Conservation (phyloP, 1,284 basidiomycete genomes). For the Ganoderma resinaceum region DNA sequence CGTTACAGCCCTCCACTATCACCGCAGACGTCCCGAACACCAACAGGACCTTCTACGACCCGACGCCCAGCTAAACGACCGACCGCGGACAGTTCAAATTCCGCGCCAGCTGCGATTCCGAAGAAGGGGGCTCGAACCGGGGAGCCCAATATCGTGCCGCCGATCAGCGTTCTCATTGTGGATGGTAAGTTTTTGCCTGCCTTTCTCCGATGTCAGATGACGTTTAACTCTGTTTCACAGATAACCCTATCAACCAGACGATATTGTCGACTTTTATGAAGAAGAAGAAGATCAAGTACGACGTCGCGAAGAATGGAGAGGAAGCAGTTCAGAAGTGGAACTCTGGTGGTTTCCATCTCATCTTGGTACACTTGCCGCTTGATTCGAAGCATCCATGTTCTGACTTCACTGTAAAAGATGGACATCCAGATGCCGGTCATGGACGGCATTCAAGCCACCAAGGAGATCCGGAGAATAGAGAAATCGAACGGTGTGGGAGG, state of each 20-base stretch:
- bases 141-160: constrained; percentile 79
- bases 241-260: constrained; percentile 98
- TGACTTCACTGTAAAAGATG: constrained; percentile 69
- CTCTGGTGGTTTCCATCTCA: constrained; percentile 93
- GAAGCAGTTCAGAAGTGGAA: constrained; percentile 98
- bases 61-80: constrained; percentile 29
- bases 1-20: constrained; percentile 35
- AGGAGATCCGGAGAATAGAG: constrained; percentile 92
- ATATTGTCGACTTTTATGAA: constrained; percentile 97
- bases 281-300: constrained; percentile 95
- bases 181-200: constrained; percentile 70
- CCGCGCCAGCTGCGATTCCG: constrained; percentile 28
- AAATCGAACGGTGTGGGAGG: constrained; percentile 71
- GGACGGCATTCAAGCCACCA: constrained; percentile 97
- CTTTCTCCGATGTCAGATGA: background rate
- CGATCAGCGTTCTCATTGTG: constrained; percentile 95
- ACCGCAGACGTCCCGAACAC: constrained; percentile 32
- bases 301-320: constrained; percentile 93
- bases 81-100: constrained; percentile 22
- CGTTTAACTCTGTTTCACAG: constrained; percentile 49
- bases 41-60: constrained; percentile 6
- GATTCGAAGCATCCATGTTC: constrained; percentile 4
- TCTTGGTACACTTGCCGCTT: constrained; percentile 70
- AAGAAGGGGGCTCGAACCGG: constrained; percentile 37
- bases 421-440: constrained; percentile 99